Base-by-base conservation (phyloP, 495 filamentous ascomycete genomes). In the Bryoglossum gracile region DNA sequence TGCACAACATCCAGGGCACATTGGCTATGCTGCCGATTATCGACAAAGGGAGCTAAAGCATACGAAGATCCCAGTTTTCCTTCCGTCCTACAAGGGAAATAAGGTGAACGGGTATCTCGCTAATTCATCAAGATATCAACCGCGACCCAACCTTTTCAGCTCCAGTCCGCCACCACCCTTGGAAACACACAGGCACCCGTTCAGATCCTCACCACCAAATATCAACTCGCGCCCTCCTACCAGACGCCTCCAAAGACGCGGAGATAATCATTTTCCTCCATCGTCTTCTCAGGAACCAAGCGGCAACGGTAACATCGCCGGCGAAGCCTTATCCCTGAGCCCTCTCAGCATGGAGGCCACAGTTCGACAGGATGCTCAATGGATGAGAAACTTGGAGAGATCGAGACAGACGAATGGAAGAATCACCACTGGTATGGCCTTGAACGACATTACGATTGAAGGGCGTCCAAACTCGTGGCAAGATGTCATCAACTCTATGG, bases 91-190 rank as follows among this genome's bases (percentile, higher is more conserved):
- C 32, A 40, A 30, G 16, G 41, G 50, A 21, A 51, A 58, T 30
- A 46, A 50, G 25, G 45, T 62, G 16, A 59, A 59, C 38, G 59
- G 59, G 0, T 56, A 56, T 33, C 35, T 48, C 6, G 40, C 53
- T 25, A 41, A 62, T 25, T 57, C 54, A 11, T 52, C 22, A 8
- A 26, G 55, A 23, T 30, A 28, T 38, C 33, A 35, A 9, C 47
- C 46, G 2, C 37, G 42, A 1, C 30, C 26, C 10, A 39, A 18
- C n/a, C 40, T 43, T 9, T 21, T 28, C 13, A 23, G 39, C 16
- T 21, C 5, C 4, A 21, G 9, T 14, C 57, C 50, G 14, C 35
- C 11, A 38, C 50, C 53, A 23, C 17, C 57, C 0, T 22, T 11
- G 8, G 4, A 11, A 16, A 8, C 34, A 28, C 55, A 61, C 24